Evolutionary conservation across 129 eudicot species (phyloP), one percentile per base, ranked within the genome.

Genomic region (Flaveria brownii): DNA sequence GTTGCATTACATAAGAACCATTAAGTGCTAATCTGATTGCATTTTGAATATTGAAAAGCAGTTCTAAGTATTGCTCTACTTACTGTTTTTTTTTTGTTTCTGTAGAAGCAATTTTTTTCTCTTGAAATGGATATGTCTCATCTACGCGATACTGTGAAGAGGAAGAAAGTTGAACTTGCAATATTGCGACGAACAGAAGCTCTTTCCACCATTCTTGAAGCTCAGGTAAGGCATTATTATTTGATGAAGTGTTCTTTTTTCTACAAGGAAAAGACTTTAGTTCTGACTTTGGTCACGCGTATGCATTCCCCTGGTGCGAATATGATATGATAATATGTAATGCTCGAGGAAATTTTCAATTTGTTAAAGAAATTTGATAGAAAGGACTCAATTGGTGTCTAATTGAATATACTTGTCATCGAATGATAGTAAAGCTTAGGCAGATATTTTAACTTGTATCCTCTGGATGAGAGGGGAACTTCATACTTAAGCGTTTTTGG

Each of bases 91-190:
- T n/a, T 23, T 39, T n/a, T n/a, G n/a, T 78, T 74, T 77, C 11
- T 77, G 63, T 74, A 94, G 98, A 84, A 76, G 56, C 81, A 87
- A 45, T 63, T 91, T 42, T 84, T 75, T 73, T 86, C 93, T 54
- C 75, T 94, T 78, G 90, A 84, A 71, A 66, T 77, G 70, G 86
- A 86, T 73, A 76, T 91, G 74, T 82, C 91, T n/a, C 84, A 83
- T 62, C 45, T 90, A 17, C 89, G 86, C 8, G 88, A 85, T 67
- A 59, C 77, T 28, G 93, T 93, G 76, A 77, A 79, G 72, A 81
- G 50, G 82, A 91, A 91, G 66, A 88, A 75, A 46, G 76, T 16
- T 54, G 97, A 91, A 79, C 81, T 87, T 72, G 86, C 70, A 18
- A 46, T 71, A 13, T 72, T 91, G 56, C 71, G 20, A 79, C 75